A percentile compares a stretch with the other conserved stretches of the same genome.
These are phyloP conservation scores for Pseudocercospora fuligena DNA, from an alignment of 2,329 filamentous ascomycete species.

Conservation along the genomic window DNA sequence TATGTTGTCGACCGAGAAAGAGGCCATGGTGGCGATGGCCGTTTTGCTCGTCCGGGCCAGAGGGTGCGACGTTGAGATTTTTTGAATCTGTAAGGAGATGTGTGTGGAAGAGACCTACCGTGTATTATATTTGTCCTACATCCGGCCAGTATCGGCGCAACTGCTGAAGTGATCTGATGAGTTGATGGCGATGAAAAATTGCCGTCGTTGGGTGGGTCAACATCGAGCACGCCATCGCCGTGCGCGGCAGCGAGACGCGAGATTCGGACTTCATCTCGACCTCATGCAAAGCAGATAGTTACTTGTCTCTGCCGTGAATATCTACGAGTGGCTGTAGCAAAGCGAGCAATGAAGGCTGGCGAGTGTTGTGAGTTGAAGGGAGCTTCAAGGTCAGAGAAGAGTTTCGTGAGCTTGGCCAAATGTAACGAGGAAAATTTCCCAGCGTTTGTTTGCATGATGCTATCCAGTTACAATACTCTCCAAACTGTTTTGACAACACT, in stretches of 20 bases:
- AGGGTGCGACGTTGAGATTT: background rate
- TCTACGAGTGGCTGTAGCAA: background rate
- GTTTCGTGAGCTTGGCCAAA: background rate
- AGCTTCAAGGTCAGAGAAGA: background rate
- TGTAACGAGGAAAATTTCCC: background rate
- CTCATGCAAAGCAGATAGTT: background rate
- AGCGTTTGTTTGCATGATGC: background rate
- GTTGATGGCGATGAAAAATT: conserved; percentile 2
- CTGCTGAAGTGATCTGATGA: background rate
- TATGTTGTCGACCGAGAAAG: too few species aligned
- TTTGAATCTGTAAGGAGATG: background rate
- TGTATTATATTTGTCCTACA: background rate
- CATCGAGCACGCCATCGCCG: conserved; percentile 3
- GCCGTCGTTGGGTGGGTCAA: background rate
- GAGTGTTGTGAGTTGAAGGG: background rate
- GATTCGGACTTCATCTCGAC: background rate
- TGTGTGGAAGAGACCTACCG: background rate
- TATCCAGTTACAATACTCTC: background rate
- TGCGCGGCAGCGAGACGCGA: background rate
- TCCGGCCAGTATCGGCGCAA: background rate
- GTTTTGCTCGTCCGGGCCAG: background rate
- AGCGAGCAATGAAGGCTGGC: background rate
- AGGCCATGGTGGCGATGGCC: background rate
- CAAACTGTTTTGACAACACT: too few species aligned
- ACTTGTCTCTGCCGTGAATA: background rate